These are phyloP conservation scores for Metschnikowia rubicola DNA, from an alignment of 805 yeast genomes.

Conservation along the genomic window DNA sequence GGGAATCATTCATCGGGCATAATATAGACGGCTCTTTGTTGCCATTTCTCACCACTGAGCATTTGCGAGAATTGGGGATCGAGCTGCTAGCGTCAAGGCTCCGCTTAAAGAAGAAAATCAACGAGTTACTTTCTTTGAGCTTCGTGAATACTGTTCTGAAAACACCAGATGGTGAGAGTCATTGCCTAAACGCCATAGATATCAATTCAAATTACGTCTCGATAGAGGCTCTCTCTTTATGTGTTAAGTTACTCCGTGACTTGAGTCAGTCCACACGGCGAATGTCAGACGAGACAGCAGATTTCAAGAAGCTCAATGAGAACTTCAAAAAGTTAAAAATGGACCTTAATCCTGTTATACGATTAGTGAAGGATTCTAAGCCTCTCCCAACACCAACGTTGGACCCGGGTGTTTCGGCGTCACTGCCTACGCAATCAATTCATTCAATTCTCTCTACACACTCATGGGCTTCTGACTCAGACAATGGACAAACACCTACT, in stretches of 20 bases:
- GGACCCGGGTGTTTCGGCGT: conserved; percentile 33
- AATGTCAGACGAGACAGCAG: conserved; percentile 20
- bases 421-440: conserved; percentile 29
- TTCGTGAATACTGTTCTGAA: conserved; percentile 12
- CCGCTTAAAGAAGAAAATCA: conserved; percentile 54
- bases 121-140: conserved; percentile 45
- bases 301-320: conserved; percentile 46
- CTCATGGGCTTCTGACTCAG: conserved; percentile 15
- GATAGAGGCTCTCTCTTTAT: conserved; percentile 36
- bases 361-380: conserved; percentile 58
- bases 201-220: conserved; percentile 35
- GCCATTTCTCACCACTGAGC: conserved; percentile 64
- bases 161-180: conserved; percentile 22
- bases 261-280: conserved; percentile 22
- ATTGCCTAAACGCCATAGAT: conserved; percentile 29
- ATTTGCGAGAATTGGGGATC: conserved; percentile 72
- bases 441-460: conserved; percentile 10
- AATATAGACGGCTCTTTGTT: conserved; percentile 72
- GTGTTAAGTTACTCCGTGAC: conserved; percentile 34
- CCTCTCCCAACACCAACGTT: conserved; percentile 66
- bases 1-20: conserved; percentile 45
- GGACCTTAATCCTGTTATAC: conserved; percentile 61
- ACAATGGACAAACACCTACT: conserved; percentile 7
- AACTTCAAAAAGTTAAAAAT: conserved; percentile 55
- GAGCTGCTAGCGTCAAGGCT: conserved; percentile 52